Base-by-base conservation (phyloP, 202 grass and related monocot species). In the Setaria italica region DNA sequence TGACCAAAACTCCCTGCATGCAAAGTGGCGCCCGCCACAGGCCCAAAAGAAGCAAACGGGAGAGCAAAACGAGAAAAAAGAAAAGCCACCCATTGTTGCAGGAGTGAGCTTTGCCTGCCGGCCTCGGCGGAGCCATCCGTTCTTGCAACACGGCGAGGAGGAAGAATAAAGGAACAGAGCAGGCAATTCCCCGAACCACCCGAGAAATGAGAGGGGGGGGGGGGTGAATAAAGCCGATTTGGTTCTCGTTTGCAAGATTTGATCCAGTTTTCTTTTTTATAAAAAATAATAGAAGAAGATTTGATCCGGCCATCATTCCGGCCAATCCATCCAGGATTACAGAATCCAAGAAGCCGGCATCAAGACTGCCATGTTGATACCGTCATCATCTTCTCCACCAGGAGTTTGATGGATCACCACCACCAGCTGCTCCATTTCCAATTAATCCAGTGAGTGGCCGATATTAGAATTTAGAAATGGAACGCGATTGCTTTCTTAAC, bases 321-420 rank as follows among this genome's bases (percentile, higher is more conserved):
- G 53, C 73, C 32, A 62, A 82, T 87, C 79, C n/a, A 8, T 32
- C 53, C 21, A 47, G 25, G 66, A 54, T 56, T 72, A 60, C 78
- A 35, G 72, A 72, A 80, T 90, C 89, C 62, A 90, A 62, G 35
- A 84, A 80, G 84, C 33, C 68, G 46, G 67, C 67, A 74, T 74
- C 48, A 54, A 72, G 45, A 30, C 30, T 70, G 11, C 39, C 83
- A 51, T 81, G 66, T 62, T 33, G 10, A 17, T 86, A 79, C 2
- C 25, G 58, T 84, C 68, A 39, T 65, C 60, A n/a, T 55, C 63
- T 62, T 65, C 17, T 35, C 46, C 83, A 32, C 39, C 17, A 16
- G 42, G 62, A 70, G 76, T n/a, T 56, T 60, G 68, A 72, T 82
- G 79, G 62, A 46, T 70, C 33, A 68, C 11, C 20, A 79, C 49